Conservation (phyloP, 345 rosid species). For the Trapa incisa region DNA sequence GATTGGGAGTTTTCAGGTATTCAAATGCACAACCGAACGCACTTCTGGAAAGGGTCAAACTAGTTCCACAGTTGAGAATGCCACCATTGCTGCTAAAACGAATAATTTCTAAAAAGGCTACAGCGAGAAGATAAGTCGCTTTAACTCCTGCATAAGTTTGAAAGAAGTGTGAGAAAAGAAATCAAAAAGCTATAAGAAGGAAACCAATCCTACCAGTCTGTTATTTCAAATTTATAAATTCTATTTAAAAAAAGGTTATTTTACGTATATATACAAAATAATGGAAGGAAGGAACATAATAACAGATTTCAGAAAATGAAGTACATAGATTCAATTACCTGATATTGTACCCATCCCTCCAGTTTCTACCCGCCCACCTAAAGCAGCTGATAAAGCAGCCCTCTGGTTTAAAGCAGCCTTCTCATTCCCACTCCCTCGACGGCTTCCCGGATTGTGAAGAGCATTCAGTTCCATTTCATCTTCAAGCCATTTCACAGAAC, state of each 20-base stretch:
- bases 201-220: not conserved
- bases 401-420: conserved; percentile 83
- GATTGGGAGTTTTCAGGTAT: conserved; percentile 89
- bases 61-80: conserved; percentile 68
- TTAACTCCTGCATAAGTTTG: conserved; percentile 62
- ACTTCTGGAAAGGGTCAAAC: conserved; percentile 69
- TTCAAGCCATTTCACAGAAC: conserved; percentile 99
- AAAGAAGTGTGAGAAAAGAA: conserved; percentile 4
- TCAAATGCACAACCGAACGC: conserved; percentile 96
- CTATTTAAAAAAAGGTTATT: not conserved
- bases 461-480: conserved; percentile 98
- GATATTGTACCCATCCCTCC: conserved; percentile 87
- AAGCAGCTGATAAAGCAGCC: conserved; percentile 82
- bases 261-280: not conserved
- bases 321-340: conserved; percentile 31
- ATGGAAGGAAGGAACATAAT: not conserved
- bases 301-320: conserved; percentile 6
- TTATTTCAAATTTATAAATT: not conserved
- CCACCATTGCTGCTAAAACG: conserved; percentile 99
- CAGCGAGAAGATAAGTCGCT: conserved; percentile 99
- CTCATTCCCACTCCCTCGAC: conserved; percentile 86
- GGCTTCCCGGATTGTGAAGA: conserved; percentile 89
- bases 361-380: conserved; percentile 87
- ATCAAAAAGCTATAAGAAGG: not conserved
- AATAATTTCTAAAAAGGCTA: conserved; percentile 84